These are phyloP conservation scores for Boletus huronensis DNA, from an alignment of 768 basidiomycete species.

Conservation along the genomic window DNA sequence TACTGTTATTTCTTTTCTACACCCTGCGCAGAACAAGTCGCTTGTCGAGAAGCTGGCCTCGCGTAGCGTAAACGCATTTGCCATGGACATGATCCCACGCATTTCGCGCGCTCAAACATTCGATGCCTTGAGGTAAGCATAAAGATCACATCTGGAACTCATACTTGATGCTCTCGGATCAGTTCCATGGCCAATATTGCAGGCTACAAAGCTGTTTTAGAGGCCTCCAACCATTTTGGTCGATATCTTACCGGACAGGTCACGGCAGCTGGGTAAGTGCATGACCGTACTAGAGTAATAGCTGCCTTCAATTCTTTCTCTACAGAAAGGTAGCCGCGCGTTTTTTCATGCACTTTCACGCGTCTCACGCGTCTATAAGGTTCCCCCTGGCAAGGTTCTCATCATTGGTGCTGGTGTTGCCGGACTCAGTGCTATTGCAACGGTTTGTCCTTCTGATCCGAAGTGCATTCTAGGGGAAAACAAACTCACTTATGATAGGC, in stretches of 20 bases:
- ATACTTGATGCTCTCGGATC: background rate
- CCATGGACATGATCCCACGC: constrained; percentile 91
- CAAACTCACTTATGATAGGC: constrained; percentile 44
- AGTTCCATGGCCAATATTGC: constrained; percentile 94
- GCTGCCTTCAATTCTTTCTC: constrained; percentile 3
- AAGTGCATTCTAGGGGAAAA: background rate
- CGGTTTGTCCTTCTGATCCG: constrained; percentile 41
- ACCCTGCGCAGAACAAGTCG: constrained; percentile 76
- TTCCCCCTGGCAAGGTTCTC: constrained; percentile 82
- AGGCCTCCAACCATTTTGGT: constrained; percentile 87
- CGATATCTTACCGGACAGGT: constrained; percentile 89
- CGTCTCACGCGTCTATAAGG: constrained; percentile 41
- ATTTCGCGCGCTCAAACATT: constrained; percentile 90
- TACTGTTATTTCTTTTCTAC: constrained; percentile 80
- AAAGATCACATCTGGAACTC: background rate
- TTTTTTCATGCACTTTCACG: background rate
- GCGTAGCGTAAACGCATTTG: constrained; percentile 69
- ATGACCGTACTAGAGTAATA: constrained; percentile 1
- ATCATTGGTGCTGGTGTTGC: constrained; percentile 90
- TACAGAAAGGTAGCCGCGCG: constrained; percentile 40
- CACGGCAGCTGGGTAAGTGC: constrained; percentile 79
- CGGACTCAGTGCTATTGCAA: constrained; percentile 83
- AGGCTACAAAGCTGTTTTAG: constrained; percentile 90
- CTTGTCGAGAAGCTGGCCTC: constrained; percentile 68
- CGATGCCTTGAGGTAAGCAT: constrained; percentile 72